These are phyloP conservation scores for Petunia secreta DNA, from an alignment of 257 asterid genomes.

Conservation along the genomic window DNA sequence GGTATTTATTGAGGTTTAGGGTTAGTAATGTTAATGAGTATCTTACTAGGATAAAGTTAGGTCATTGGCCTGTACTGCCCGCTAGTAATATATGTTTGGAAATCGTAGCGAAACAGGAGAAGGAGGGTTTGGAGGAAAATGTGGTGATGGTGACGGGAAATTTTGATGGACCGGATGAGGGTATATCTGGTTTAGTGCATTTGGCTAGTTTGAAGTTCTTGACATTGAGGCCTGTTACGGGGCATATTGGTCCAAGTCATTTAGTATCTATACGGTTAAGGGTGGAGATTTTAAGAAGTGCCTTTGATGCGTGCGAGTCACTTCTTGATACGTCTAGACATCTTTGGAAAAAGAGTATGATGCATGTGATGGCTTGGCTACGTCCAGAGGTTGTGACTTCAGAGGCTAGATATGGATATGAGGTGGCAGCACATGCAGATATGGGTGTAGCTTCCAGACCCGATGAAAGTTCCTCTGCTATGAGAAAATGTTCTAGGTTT, in stretches of 20 bases:
- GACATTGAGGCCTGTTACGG: conserved; percentile 65
- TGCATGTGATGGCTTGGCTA: conserved; percentile 85
- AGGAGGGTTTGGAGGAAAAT: conserved; percentile 50
- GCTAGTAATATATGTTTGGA: conserved; percentile 53
- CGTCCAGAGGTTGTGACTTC: conserved; percentile 94
- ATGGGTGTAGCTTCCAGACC: conserved; percentile 40
- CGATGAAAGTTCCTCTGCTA: conserved; percentile 42
- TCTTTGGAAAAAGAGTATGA: conserved; percentile 93
- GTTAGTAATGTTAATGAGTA: conserved; percentile 58
- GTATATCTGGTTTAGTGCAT: conserved; percentile 82
- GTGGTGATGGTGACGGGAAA: conserved; percentile 62
- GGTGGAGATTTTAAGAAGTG: conserved; percentile 64
- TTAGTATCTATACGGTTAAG: conserved; percentile 59
- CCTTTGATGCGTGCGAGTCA: conserved; percentile 72
- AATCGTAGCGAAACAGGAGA: conserved; percentile 49
- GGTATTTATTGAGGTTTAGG: conserved; percentile 65
- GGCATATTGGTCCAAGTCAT: conserved; percentile 40
- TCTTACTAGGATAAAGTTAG: conserved; percentile 75
- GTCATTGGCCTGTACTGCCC: conserved; percentile 90
- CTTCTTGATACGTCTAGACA: conserved; percentile 75
- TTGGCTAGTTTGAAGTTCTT: conserved; percentile 79
- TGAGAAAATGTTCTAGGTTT: conserved; percentile 52
- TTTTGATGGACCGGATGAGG: conserved; percentile 88
- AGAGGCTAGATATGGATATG: conserved; percentile 77
- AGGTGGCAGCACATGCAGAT: conserved; percentile 35